Conservation (phyloP, 2,329 filamentous ascomycete genomes). For the Neofusicoccum kwambonambiense region DNA sequence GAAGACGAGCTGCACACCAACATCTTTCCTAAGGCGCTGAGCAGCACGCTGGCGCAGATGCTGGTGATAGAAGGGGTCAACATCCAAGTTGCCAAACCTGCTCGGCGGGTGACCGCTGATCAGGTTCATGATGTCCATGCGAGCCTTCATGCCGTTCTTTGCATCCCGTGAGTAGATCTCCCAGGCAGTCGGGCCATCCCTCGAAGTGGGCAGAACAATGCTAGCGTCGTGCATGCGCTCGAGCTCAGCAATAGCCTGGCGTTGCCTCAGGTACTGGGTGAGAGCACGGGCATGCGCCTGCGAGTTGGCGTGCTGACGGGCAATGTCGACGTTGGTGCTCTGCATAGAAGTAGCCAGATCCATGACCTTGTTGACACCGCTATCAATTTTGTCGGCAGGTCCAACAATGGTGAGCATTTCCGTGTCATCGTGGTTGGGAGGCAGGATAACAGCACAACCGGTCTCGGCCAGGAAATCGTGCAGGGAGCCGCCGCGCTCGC, state of each 20-base stretch:
- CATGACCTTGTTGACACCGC: slow-evolving; percentile 79
- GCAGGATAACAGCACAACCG: slow-evolving; percentile 84
- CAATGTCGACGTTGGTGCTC: slow-evolving; percentile 78
- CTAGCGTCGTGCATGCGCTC: slow-evolving; percentile 80
- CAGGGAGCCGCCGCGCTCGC: slow-evolving; percentile 73
- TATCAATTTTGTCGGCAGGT: slow-evolving; percentile 68
- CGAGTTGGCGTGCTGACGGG: slow-evolving; percentile 70
- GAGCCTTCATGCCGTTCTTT: slow-evolving; percentile 76
- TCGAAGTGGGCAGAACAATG: slow-evolving; percentile 74
- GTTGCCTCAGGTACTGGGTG: slow-evolving; percentile 81
- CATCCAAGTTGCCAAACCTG: slow-evolving; percentile 63
- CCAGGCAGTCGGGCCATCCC: slow-evolving; percentile 73
- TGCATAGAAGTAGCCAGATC: slow-evolving; percentile 86
- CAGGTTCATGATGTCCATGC: slow-evolving; percentile 71
- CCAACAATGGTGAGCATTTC: slow-evolving; percentile 85
- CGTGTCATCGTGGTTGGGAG: slow-evolving; percentile 71
- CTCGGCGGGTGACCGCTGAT: slow-evolving; percentile 72
- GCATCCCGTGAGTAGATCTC: slow-evolving; percentile 79
- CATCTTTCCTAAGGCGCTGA: slow-evolving; percentile 63
- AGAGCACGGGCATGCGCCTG: slow-evolving; percentile 83
- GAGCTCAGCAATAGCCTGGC: slow-evolving; percentile 76
- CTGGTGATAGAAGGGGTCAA: slow-evolving; percentile 78
- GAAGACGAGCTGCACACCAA: slow-evolving; percentile 71
- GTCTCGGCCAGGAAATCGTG: slow-evolving; percentile 89
- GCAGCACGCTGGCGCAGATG: slow-evolving; percentile 66